Evolutionary conservation across 352 stramenopile species (phyloP).

Genomic region (Phytopythium montanum): DNA sequence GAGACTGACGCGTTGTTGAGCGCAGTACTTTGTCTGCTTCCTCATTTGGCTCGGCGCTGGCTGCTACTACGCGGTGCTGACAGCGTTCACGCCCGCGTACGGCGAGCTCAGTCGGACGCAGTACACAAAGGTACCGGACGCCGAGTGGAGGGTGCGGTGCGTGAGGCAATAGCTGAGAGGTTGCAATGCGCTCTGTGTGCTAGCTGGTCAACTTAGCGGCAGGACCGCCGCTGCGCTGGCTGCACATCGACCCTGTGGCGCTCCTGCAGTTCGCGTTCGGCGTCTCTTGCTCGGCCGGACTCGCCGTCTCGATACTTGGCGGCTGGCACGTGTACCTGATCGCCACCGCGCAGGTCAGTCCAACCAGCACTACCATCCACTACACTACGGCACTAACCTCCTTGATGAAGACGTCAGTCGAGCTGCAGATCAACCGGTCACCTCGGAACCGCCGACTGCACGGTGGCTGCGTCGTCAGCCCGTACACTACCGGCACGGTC

Average conservation of each 20-base stretch:
- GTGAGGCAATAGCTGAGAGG: neutral
- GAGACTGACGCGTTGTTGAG: neutral
- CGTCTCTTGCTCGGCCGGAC: conserved; percentile 50
- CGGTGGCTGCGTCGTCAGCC: conserved; percentile 47
- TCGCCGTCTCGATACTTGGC: conserved; percentile 61
- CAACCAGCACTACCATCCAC: neutral
- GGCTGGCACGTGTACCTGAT: conserved; percentile 74
- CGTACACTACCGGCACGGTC: conserved; percentile 55
- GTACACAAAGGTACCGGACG: conserved; percentile 42
- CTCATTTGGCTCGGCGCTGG: conserved; percentile 60
- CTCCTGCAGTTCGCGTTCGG: conserved; percentile 70
- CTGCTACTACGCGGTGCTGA: conserved; percentile 52
- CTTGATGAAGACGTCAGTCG: conserved; percentile 65
- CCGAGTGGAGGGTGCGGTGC: neutral
- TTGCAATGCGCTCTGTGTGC: neutral
- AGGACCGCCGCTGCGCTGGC: conserved; percentile 10
- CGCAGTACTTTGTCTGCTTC: conserved; percentile 77
- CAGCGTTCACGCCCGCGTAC: conserved; percentile 58
- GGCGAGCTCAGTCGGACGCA: conserved; percentile 41
- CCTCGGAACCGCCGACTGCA: conserved; percentile 41
- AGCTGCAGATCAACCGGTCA: conserved; percentile 78
- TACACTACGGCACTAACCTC: neutral
- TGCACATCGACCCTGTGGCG: conserved; percentile 18
- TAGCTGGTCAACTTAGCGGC: conserved; percentile 31
- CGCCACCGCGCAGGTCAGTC: conserved; percentile 62